phyloP scores from a whole-genome alignment of 1,284 basidiomycete species.

The Bondarzewia mesenterica region DNA sequence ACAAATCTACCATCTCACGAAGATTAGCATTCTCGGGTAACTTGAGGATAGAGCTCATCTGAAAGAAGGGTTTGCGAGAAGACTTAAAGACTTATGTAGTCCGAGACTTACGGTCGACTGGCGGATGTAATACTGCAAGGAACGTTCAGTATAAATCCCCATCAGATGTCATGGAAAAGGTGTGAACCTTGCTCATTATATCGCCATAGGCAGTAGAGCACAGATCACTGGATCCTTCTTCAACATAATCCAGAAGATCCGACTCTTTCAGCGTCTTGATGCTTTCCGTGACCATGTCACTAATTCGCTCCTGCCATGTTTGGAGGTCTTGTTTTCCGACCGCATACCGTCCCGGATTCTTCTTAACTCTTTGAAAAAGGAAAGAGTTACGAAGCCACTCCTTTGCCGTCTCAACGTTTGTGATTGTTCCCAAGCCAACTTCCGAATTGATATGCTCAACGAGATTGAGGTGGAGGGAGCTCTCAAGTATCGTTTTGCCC shows the following conservation, averaged over 20 bases:
- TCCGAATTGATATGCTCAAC: slow-evolving; percentile 91
- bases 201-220: slow-evolving; percentile 68
- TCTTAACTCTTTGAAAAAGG: slow-evolving; percentile 74
- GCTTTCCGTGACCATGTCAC: slow-evolving; percentile 64
- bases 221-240: slow-evolving; percentile 29
- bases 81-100: background rate
- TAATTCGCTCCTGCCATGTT: slow-evolving; percentile 63
- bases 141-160: slow-evolving; percentile 7
- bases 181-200: slow-evolving; percentile 71
- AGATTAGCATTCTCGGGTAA: slow-evolving; percentile 44
- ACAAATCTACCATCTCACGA: slow-evolving; percentile 53
- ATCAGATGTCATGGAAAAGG: slow-evolving; percentile 1
- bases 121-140: slow-evolving; percentile 58
- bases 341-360: slow-evolving; percentile 75
- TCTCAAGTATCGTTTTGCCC: slow-evolving; percentile 72
- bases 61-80: no score
- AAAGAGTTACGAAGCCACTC: slow-evolving; percentile 80
- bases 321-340: slow-evolving; percentile 49
- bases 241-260: slow-evolving; percentile 44
- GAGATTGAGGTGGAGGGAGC: slow-evolving; percentile 76
- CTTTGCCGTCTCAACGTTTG: slow-evolving; percentile 56
- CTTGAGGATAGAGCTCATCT: slow-evolving; percentile 67
- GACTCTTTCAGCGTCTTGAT: slow-evolving; percentile 49
- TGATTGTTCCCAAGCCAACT: slow-evolving; percentile 79
- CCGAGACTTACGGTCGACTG: slow-evolving; percentile 47